Conservation (phyloP, 495 filamentous ascomycete genomes). For the Lasiosphaeris hirsuta region DNA sequence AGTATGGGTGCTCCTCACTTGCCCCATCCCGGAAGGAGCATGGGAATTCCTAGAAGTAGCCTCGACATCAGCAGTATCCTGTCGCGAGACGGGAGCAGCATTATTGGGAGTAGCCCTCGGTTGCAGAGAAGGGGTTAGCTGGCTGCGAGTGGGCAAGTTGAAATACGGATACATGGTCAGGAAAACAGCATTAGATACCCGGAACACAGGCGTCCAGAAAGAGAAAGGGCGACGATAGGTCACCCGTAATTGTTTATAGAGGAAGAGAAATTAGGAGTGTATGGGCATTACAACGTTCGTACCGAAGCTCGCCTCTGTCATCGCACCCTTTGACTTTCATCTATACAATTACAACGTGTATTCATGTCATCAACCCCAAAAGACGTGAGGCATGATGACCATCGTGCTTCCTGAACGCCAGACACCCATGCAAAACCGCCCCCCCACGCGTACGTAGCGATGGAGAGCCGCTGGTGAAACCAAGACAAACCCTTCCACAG, state of each 20-base stretch:
- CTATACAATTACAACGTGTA: slow-evolving; percentile 4
- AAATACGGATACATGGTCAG: not conserved
- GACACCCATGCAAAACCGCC: slow-evolving; percentile 20
- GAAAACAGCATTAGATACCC: slow-evolving; percentile 10
- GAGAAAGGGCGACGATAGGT: no score
- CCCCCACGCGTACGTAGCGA: no score
- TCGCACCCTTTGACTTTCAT: not conserved
- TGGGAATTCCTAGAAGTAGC: slow-evolving; percentile 35
- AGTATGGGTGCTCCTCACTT: not conserved
- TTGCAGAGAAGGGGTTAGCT: slow-evolving; percentile 19
- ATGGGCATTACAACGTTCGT: slow-evolving; percentile 17
- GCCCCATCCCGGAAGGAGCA: slow-evolving; percentile 12
- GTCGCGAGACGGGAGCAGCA: slow-evolving; percentile 47
- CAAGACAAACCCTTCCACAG: not conserved
- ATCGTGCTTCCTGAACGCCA: slow-evolving; percentile 21
- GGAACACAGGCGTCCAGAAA: not conserved
- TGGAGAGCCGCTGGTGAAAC: no score
- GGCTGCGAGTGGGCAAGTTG: not conserved
- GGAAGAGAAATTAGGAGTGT: not conserved
- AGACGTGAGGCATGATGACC: not conserved
- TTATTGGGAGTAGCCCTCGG: slow-evolving; percentile 45
- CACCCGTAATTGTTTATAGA: not conserved
- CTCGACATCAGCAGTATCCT: slow-evolving; percentile 50
- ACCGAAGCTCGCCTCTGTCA: slow-evolving; percentile 8
- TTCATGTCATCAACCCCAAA: slow-evolving; percentile 10